A percentile compares a stretch with the other conserved stretches of the same genome.
These are phyloP conservation scores for Diaporthe vexans DNA, from an alignment of 2,329 filamentous ascomycete species.

Conservation along the genomic window DNA sequence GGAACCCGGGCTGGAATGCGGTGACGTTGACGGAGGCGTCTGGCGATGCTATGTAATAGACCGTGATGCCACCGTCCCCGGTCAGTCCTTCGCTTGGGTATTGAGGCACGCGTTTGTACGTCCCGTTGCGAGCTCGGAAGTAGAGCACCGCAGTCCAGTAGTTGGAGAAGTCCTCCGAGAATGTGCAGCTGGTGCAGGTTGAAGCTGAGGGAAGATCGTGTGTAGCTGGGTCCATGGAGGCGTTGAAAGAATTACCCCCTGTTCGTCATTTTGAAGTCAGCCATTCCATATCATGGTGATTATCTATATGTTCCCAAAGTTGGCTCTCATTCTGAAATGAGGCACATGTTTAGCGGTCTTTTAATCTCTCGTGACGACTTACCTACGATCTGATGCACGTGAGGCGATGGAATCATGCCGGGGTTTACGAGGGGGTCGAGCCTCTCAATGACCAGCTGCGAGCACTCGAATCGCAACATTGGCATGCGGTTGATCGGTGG, in stretches of 20 bases:
- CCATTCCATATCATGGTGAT: not conserved
- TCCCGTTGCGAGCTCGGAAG: constrained; percentile 37
- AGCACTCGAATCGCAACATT: constrained; percentile 57
- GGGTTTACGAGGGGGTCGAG: constrained; percentile 52
- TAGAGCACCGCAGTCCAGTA: constrained; percentile 37
- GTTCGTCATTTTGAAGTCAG: not conserved
- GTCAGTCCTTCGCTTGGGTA: constrained; percentile 52
- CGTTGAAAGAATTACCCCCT: constrained; percentile 54
- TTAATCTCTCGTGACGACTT: not conserved
- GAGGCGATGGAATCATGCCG: constrained; percentile 62
- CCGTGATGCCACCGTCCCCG: constrained; percentile 57
- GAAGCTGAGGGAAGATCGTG: constrained; percentile 47
- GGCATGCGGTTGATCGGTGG: constrained; percentile 2
- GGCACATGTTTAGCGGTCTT: not conserved
- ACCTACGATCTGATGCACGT: constrained; percentile 69
- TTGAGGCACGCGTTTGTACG: constrained; percentile 36
- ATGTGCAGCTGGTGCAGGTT: constrained; percentile 47
- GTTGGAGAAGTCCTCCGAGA: constrained; percentile 39
- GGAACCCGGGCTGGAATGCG: constrained; percentile 58
- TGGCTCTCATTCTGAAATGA: not conserved
- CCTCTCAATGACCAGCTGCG: constrained; percentile 62
- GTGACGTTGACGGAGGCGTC: constrained; percentile 46
- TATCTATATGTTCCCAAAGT: rapidly evolving
- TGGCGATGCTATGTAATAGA: constrained; percentile 51
- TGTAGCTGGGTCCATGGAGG: constrained; percentile 50